Base-by-base conservation (phyloP, 2,329 filamentous ascomycete species). In the Fusarium sambucinum region DNA sequence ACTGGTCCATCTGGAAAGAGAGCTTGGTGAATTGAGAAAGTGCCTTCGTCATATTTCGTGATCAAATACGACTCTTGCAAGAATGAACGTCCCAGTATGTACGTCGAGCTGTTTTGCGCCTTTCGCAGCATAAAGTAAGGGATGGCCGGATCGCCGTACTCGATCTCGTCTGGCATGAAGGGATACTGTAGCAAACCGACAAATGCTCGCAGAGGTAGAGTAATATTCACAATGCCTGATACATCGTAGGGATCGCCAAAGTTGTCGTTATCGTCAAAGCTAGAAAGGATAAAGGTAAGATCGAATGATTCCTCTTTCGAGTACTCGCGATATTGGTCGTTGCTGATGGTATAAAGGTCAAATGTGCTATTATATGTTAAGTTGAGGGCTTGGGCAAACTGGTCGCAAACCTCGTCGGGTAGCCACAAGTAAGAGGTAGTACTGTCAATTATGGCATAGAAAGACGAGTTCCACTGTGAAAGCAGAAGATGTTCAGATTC, bases 111-210 rank as follows among this genome's bases (percentile, higher is more conserved):
- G 58, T 85, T 82, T 21, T 82, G 73, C 13, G 86, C 81, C 60
- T 85, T 85, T 70, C 87, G 84, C 52, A 93, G 81, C 5, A 90
- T 89, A 61, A 93, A 92, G 73, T 92, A 93, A 13, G 83, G 85
- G 12, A 85, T 75, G 35, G 79, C 79, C 11, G 80, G 77, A 9
- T 83, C 79, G 33, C 79, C 81, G 57, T 82, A 85, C 46, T 77
- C 69, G 65, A 85, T 83, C 21, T 75, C 71, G 37, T 78, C 76
- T 50, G 80, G 77, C 72, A 75, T 81, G 64, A 82, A 87, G 3
- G 83, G 85, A 63, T 84, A 86, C 40, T 81, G 77, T n/a, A 86
- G 73, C 17, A 80, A 76, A 52, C 85, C 81, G 19, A 85, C 80
- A 55, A 87, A 86, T 1, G 85, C 83, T 52, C 80, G 78, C 9